Evolutionary conservation across 495 filamentous ascomycete species (phyloP).

Genomic region (Talaromyces adpressus): DNA sequence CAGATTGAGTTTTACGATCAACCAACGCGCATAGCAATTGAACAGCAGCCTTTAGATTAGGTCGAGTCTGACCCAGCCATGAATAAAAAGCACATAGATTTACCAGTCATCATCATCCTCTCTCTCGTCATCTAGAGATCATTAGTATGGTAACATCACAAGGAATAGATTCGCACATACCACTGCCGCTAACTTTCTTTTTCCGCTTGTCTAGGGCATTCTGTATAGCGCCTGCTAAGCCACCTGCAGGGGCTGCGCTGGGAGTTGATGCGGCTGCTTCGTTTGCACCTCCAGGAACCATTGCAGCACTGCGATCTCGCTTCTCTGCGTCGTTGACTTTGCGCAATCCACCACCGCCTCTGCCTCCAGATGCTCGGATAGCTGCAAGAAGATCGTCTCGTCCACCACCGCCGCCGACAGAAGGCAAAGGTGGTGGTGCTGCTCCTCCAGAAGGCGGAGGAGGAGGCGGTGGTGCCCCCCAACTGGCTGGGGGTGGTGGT

Average conservation of each 20-base stretch:
- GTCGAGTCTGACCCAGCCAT: background rate
- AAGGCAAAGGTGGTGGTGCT: slow-evolving; percentile 47
- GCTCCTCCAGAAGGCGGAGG: slow-evolving; percentile 63
- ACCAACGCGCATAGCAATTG: background rate
- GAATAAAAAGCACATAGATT: background rate
- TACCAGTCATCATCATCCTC: slow-evolving; percentile 70
- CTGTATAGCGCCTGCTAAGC: slow-evolving; percentile 76
- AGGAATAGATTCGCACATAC: slow-evolving; percentile 49
- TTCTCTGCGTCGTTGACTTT: slow-evolving; percentile 75
- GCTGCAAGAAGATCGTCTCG: slow-evolving; percentile 69
- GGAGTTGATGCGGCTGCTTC: slow-evolving; percentile 35
- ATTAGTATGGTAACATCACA: slow-evolving; percentile 18
- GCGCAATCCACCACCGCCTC: slow-evolving; percentile 60
- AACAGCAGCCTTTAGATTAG: background rate
- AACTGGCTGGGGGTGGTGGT: slow-evolving; percentile 35
- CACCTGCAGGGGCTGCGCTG: slow-evolving; percentile 48
- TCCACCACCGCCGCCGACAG: slow-evolving; percentile 39
- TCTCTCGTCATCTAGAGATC: slow-evolving; percentile 64
- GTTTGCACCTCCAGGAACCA: slow-evolving; percentile 52
- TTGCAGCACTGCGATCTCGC: slow-evolving; percentile 69
- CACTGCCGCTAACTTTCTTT: slow-evolving; percentile 81
- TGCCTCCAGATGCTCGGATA: slow-evolving; percentile 72
- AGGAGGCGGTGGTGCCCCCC: slow-evolving; percentile 58
- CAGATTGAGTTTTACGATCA: background rate
- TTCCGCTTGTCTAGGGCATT: slow-evolving; percentile 72